Evolutionary conservation across 805 yeast genomes (phyloP).

Genomic region (Sugiyamaella americana): DNA sequence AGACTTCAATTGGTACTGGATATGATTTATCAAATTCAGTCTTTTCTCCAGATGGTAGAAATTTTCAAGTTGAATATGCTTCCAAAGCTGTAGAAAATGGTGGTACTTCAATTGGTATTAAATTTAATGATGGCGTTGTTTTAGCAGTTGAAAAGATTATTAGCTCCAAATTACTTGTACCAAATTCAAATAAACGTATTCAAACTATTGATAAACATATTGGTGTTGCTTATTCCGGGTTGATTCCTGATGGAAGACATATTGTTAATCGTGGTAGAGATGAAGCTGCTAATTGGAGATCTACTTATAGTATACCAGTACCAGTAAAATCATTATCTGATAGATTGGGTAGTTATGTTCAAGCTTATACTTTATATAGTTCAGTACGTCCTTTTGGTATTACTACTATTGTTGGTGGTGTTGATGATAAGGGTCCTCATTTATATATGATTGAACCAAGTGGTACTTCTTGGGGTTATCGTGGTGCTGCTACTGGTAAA

Average conservation of each 20-base stretch:
- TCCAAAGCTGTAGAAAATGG: conserved; percentile 96
- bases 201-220: conserved; percentile 90
- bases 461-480: conserved; percentile 96
- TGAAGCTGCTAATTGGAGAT: conserved; percentile 76
- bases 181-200: conserved; percentile 82
- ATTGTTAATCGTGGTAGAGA: conserved; percentile 88
- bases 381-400: conserved; percentile 98
- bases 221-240: conserved; percentile 89
- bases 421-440: conserved; percentile 85
- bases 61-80: conserved; percentile 96
- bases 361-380: conserved; percentile 90
- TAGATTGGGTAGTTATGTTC: conserved; percentile 85
- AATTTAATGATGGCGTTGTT: conserved; percentile 90
- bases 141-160: conserved; percentile 94
- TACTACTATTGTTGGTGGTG: conserved; percentile 87
- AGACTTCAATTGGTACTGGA: conserved; percentile 97
- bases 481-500: conserved; percentile 96
- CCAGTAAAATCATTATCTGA: conserved; percentile 78
- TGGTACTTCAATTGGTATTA: conserved; percentile 90
- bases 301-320: conserved; percentile 67
- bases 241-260: conserved; percentile 95
- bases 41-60: conserved; percentile 63
- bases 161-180: conserved; percentile 79
- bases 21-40: conserved; percentile 97
- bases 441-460: conserved; percentile 96